phyloP scores from a whole-genome alignment of 495 filamentous ascomycete species.

The Venustampulla echinocandica region DNA sequence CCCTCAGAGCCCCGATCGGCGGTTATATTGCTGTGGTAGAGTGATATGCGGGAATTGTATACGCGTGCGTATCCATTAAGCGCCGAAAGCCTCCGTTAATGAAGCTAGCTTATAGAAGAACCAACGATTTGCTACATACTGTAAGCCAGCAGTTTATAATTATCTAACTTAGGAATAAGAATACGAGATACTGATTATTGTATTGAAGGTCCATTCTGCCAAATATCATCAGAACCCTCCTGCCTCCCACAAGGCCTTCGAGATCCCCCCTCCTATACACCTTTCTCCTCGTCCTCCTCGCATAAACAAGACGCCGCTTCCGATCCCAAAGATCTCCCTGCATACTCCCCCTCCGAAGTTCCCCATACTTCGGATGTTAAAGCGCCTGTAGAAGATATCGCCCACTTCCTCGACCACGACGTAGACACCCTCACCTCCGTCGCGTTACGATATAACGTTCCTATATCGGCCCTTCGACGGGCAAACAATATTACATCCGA shows the following conservation, averaged over 20 bases:
- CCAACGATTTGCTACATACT: conserved; percentile 60
- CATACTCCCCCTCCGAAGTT: conserved; percentile 28
- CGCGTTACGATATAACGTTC: conserved; percentile 58
- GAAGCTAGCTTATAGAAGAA: conserved; percentile 40
- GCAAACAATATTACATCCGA: conserved; percentile 58
- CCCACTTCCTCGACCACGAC: conserved; percentile 58
- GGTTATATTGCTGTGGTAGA: conserved; percentile 55
- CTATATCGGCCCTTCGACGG: conserved; percentile 42
- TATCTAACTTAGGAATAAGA: too few species aligned
- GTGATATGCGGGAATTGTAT: conserved; percentile 62
- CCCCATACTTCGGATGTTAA: conserved; percentile 28
- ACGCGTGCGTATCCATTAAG: conserved; percentile 32
- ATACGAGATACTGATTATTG: neutral
- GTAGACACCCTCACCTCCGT: conserved; percentile 55
- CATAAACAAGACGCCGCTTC: conserved; percentile 19
- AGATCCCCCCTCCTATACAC: conserved; percentile 51
- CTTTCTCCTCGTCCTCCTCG: conserved; percentile 23
- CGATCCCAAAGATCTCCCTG: conserved; percentile 29
- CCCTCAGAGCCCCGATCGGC: conserved; percentile 39
- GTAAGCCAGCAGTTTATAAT: conserved; percentile 33
- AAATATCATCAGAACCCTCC: conserved; percentile 41
- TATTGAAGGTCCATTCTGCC: conserved; percentile 42
- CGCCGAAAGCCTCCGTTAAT: neutral
- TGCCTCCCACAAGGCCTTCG: conserved; percentile 46
- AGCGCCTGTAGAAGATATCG: conserved; percentile 39